Evolutionary conservation across 2,329 filamentous ascomycete species (phyloP).

Genomic region (Chaetomium globosum): DNA sequence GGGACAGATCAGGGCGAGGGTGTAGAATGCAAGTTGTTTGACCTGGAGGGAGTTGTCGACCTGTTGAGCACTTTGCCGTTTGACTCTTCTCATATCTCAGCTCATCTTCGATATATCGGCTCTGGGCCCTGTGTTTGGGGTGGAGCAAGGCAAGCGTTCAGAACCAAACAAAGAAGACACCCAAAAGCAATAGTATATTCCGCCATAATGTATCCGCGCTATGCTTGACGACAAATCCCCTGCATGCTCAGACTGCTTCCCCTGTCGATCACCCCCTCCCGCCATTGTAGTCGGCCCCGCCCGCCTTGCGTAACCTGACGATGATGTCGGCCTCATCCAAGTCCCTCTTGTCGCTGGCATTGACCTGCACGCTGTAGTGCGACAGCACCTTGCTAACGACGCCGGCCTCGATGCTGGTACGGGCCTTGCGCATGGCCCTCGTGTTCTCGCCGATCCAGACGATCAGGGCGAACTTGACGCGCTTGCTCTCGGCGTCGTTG

Average conservation of each 20-base stretch:
- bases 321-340: slow-evolving; percentile 65
- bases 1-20: no score
- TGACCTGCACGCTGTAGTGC: slow-evolving; percentile 68
- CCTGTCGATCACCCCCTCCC: slow-evolving; percentile 55
- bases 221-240: slow-evolving; percentile 18
- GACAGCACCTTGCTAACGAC: slow-evolving; percentile 64
- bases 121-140: no score
- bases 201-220: slow-evolving; percentile 23
- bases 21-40: no score
- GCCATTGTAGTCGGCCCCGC: slow-evolving; percentile 72
- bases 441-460: slow-evolving; percentile 69
- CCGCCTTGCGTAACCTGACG: slow-evolving; percentile 62
- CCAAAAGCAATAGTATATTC: slow-evolving; percentile 19
- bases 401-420: slow-evolving; percentile 68
- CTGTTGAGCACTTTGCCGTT: no score
- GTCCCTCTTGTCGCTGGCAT: slow-evolving; percentile 62
- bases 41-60: no score
- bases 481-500: slow-evolving; percentile 69
- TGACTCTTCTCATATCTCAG: no score
- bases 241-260: neutral
- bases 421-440: slow-evolving; percentile 70
- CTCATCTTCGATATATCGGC: no score
- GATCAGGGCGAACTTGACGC: slow-evolving; percentile 69
- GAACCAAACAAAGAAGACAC: neutral
- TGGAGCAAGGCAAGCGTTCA: no score